Evolutionary conservation across 257 asterid species (phyloP), one percentile per base, ranked within the genome.

Genomic region (Przewalskia tangutica): DNA sequence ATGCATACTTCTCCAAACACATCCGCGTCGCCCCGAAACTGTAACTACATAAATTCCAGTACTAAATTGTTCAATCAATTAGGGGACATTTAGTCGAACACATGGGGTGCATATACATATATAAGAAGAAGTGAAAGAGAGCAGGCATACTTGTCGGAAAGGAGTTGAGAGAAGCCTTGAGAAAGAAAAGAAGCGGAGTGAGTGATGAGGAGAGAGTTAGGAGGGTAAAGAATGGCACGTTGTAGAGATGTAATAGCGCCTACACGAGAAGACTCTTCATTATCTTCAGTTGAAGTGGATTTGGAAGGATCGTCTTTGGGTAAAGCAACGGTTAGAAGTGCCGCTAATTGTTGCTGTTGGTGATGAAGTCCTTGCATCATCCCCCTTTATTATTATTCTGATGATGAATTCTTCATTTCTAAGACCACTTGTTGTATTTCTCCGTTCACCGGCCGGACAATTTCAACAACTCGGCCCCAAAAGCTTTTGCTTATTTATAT

Each of bases 341-440:
- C 96, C 83, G 93, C 97, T 75, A 95, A 91, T 85, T 95, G 98
- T 86, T 92, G 98, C 80, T 92, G 99, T 38, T 94, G 99, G 87
- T 92, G 97, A 89, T 93, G 98, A 88, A 95, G 97, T 82, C 98
- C 97, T 87, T 92, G 99, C 98, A 94, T 95, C 89, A 67, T 77
- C 90, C 8, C 76, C 40, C 40, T 36, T 38, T 38, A 38, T 38
- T 46, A 79, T 54, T 64, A 13, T 32, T 1, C 6, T 9, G 5
- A 17, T 50, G 46, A 13, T 38, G 51, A 66, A 38, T 50, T 50
- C 62, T 75, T 27, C 80, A 75, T 75, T 34, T 64, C 13, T 1
- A 6, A 70, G 56, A 44, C 8, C 60, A 7, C 44, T 13, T 75
- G 14, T 75, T 75, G 62, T 23, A 20, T 20, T 20, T 73, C 79